Conservation (phyloP, 768 basidiomycete genomes). For the Podaxis pistillaris region DNA sequence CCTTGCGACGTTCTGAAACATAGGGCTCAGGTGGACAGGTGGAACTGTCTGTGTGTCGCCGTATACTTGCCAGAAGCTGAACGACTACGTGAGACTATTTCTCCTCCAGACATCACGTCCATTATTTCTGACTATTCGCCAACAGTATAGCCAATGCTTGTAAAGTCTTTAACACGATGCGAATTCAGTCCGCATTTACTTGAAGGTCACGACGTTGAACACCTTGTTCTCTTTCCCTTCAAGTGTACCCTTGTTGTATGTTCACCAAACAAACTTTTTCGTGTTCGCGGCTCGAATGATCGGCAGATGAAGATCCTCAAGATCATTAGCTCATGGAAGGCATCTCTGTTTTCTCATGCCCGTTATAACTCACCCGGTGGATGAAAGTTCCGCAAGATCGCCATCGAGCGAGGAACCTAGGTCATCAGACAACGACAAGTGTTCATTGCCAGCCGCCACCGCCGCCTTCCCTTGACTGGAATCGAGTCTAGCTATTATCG, state of each 20-base stretch:
- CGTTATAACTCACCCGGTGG: not conserved
- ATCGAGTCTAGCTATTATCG: not conserved
- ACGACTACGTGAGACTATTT: conserved; percentile 20
- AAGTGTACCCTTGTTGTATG: too few relatives aligned
- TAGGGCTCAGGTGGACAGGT: conserved; percentile 14
- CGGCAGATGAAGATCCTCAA: too few relatives aligned
- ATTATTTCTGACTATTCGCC: not conserved
- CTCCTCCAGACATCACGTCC: not conserved
- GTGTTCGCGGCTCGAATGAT: too few relatives aligned
- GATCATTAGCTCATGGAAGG: too few relatives aligned
- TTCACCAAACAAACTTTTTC: too few relatives aligned
- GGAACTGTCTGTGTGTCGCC: conserved; percentile 22
- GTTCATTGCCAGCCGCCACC: not conserved
- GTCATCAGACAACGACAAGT: not conserved
- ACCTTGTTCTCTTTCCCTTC: too few relatives aligned
- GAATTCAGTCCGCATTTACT: too few relatives aligned
- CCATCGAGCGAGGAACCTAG: not conserved
- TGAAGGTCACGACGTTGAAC: too few relatives aligned
- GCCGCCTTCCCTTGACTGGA: not conserved
- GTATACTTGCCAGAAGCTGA: conserved; percentile 20
- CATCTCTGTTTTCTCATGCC: too few relatives aligned
- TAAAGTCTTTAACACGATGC: not conserved
- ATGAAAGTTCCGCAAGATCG: not conserved
- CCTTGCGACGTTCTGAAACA: not conserved
- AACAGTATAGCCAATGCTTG: conserved; percentile 11